Evolutionary conservation across 2,329 filamentous ascomycete species (phyloP).

Genomic region (Arthroderma uncinatum): DNA sequence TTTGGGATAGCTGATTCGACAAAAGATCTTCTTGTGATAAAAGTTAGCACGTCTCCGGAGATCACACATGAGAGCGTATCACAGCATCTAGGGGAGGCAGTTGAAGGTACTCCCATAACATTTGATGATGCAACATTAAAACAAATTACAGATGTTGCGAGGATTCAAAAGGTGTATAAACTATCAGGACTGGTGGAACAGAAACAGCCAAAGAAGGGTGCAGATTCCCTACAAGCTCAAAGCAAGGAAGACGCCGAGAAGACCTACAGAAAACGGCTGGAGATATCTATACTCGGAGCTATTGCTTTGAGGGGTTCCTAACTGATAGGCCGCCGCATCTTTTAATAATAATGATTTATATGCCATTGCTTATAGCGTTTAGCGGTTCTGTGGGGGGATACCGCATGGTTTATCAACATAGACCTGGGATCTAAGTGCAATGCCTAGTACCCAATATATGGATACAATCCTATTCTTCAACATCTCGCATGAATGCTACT

Average conservation of each 20-base stretch:
- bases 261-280: slow-evolving; percentile 42
- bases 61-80: slow-evolving; percentile 40
- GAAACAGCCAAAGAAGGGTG: neutral
- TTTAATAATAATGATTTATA: neutral
- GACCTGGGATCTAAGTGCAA: neutral
- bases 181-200: slow-evolving; percentile 30
- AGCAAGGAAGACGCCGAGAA: slow-evolving; percentile 15
- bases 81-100: slow-evolving; percentile 49
- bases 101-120: slow-evolving; percentile 50
- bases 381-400: neutral
- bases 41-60: slow-evolving; percentile 50
- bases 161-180: slow-evolving; percentile 79
- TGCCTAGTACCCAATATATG: too few species aligned
- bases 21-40: slow-evolving; percentile 65
- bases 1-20: slow-evolving; percentile 70
- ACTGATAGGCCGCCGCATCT: neutral
- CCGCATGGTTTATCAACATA: too few species aligned
- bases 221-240: neutral
- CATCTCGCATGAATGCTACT: too few species aligned
- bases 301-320: slow-evolving; percentile 64
- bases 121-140: slow-evolving; percentile 56
- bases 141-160: slow-evolving; percentile 51
- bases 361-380: neutral
- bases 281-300: slow-evolving; percentile 58
- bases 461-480: too few species aligned